A percentile compares a stretch with the other conserved stretches of the same genome.
These are phyloP conservation scores for Pythium chondricola DNA, from an alignment of 352 stramenopile genomes.

Conservation along the genomic window DNA sequence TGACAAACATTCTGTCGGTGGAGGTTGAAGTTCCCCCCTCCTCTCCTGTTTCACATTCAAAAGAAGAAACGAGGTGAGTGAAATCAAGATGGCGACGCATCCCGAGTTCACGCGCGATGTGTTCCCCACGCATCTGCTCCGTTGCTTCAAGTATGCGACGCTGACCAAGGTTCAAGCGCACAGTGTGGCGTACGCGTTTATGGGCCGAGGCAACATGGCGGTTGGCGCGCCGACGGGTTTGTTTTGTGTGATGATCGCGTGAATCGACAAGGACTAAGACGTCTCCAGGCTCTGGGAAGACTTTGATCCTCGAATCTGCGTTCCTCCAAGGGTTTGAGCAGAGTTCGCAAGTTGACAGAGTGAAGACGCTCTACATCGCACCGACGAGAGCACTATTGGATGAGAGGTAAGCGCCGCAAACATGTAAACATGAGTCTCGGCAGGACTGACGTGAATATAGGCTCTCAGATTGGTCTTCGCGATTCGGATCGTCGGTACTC, in stretches of 20 bases:
- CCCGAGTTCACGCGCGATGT: conserved; percentile 19
- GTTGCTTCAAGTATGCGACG: conserved; percentile 36
- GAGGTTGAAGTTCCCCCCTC: background rate
- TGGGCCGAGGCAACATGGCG: conserved; percentile 25
- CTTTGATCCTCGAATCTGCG: conserved; percentile 33
- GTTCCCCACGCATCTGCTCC: conserved; percentile 27
- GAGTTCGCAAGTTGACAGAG: conserved; percentile 1
- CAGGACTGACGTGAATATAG: conserved; percentile 4
- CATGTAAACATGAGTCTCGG: background rate
- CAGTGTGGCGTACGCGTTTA: conserved; percentile 31
- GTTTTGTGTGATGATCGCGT: too few relatives aligned
- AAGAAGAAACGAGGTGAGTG: conserved; percentile 3
- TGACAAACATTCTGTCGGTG: conserved; percentile 42
- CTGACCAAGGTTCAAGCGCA: conserved; percentile 39
- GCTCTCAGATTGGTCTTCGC: conserved; percentile 26
- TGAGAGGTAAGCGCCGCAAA: conserved; percentile 22
- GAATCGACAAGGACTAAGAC: too few relatives aligned
- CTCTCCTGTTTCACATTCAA: too few relatives aligned
- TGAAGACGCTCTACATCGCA: conserved; percentile 39
- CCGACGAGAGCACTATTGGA: conserved; percentile 41
- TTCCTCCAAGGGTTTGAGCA: conserved; percentile 32
- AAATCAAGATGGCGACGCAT: background rate
- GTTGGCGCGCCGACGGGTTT: conserved; percentile 40
- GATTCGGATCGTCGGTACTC: conserved; percentile 27
- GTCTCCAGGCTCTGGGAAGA: conserved; percentile 38